Conservation (phyloP, 1,284 basidiomycete genomes). For the Cutaneotrichosporon mucoides region DNA sequence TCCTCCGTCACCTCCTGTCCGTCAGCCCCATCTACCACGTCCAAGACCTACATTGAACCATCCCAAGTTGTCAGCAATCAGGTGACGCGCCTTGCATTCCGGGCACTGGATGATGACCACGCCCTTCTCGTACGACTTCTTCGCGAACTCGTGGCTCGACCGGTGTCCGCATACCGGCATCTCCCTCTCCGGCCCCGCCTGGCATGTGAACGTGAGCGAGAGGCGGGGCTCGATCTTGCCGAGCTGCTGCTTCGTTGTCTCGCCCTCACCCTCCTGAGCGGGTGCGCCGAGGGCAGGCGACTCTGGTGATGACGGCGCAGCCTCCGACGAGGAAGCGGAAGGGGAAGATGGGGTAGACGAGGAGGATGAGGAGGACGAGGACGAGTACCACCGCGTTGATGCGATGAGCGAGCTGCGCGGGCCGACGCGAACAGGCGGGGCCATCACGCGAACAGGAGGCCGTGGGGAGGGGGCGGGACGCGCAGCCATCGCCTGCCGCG, state of each 20-base stretch:
- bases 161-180: conserved; percentile 65
- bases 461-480: background rate
- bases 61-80: conserved; percentile 85
- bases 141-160: conserved; percentile 83
- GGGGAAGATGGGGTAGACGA: background rate
- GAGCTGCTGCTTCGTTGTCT: conserved; percentile 13
- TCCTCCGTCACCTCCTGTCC: conserved; percentile 56
- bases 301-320: background rate
- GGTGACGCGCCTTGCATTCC: conserved; percentile 77
- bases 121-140: conserved; percentile 76
- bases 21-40: background rate
- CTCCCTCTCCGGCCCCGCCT: conserved; percentile 51
- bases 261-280: background rate
- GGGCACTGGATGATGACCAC: conserved; percentile 92
- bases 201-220: conserved; percentile 79
- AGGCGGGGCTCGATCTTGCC: conserved; percentile 41
- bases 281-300: conserved; percentile 7
- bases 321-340: background rate
- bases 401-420: background rate
- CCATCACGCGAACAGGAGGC: background rate
- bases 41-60: conserved; percentile 63
- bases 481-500: background rate
- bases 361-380: background rate
- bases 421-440: background rate
- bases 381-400: conserved; percentile 3